Evolutionary conservation across 495 filamentous ascomycete genomes (phyloP), one percentile per base, ranked within the genome.

Genomic region (Talaromyces thailandensis): DNA sequence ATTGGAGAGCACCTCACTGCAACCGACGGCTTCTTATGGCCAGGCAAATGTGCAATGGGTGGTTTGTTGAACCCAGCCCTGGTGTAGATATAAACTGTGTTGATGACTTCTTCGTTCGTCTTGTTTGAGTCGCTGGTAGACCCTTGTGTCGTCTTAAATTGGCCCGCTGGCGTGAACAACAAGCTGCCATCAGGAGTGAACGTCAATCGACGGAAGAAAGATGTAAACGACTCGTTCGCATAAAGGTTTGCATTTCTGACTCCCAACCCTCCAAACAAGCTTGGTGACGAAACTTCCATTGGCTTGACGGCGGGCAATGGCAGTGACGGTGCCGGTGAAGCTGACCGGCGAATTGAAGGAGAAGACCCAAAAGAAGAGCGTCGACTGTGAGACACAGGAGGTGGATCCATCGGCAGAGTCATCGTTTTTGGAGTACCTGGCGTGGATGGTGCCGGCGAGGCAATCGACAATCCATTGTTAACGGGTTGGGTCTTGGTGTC

Each of bases 71-170:
- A 89, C 12, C 95, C 95, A 18, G 92, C 95, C 63, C 95, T 84
- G 0, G 93, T 97, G 70, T 99, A 99, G 53, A 99, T 91, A 73
- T 98, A 99, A 28, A 98, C 95, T 0, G 95, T 99, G 69, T 99
- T 99, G 74, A 88, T 91, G 40, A 96, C 81, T 45, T 99, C 93
- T 63, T 92, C 93, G 0, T 82, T 80, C 2, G 84, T 81, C 72
- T 92, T 96, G 2, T 78, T 73, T 29, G 86, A 80, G 53, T 96
- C 92, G 9, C 75, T 73, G 8, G 79, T 66, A n/a, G 82, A 80
- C 45, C 87, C 81, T 65, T 90, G 85, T 51, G 91, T 85, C 1
- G 86, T 89, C 70, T 95, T 93, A 71, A 91, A 98, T 72, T 99
- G 95, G 3, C 95, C 95, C 43, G 95, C 93, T 16, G 95, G 95